Evolutionary conservation across 2,329 filamentous ascomycete genomes (phyloP).

Genomic region (Penicillium fuscoglaucum): DNA sequence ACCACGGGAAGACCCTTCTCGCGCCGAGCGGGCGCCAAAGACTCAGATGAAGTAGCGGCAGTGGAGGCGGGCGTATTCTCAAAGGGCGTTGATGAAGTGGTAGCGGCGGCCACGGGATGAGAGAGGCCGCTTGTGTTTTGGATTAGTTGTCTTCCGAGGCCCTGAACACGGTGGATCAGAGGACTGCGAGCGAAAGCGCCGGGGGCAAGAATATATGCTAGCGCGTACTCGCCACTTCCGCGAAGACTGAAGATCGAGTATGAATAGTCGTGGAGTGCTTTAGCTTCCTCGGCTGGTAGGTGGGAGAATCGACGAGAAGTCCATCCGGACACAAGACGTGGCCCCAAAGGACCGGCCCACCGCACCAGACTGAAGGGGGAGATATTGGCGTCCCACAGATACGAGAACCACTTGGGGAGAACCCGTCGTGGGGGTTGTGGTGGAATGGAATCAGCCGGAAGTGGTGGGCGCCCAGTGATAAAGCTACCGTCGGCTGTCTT

Average conservation of each 20-base stretch:
- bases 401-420: slow-evolving; percentile 81
- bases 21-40: slow-evolving; percentile 31
- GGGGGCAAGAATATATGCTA: slow-evolving; percentile 89
- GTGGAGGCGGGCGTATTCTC: slow-evolving; percentile 37
- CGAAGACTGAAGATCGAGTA: slow-evolving; percentile 92
- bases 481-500: slow-evolving; percentile 56
- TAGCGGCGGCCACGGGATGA: slow-evolving; percentile 10
- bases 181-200: slow-evolving; percentile 89
- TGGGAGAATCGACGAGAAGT: slow-evolving; percentile 90
- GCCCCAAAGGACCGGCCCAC: slow-evolving; percentile 83
- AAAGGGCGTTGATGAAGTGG: slow-evolving; percentile 16
- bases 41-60: slow-evolving; percentile 13
- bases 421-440: slow-evolving; percentile 57
- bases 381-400: slow-evolving; percentile 95
- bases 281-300: slow-evolving; percentile 74
- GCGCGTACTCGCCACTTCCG: slow-evolving; percentile 89
- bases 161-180: slow-evolving; percentile 80
- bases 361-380: slow-evolving; percentile 91
- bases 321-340: slow-evolving; percentile 91
- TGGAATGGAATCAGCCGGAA: slow-evolving; percentile 40
- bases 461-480: slow-evolving; percentile 47
- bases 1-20: slow-evolving; percentile 77
- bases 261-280: slow-evolving; percentile 86
- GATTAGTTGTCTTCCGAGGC: slow-evolving; percentile 73
- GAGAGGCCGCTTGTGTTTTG: slow-evolving; percentile 25